Base-by-base conservation (phyloP, 129 eudicot species). In the Saposhnikovia divaricata region DNA sequence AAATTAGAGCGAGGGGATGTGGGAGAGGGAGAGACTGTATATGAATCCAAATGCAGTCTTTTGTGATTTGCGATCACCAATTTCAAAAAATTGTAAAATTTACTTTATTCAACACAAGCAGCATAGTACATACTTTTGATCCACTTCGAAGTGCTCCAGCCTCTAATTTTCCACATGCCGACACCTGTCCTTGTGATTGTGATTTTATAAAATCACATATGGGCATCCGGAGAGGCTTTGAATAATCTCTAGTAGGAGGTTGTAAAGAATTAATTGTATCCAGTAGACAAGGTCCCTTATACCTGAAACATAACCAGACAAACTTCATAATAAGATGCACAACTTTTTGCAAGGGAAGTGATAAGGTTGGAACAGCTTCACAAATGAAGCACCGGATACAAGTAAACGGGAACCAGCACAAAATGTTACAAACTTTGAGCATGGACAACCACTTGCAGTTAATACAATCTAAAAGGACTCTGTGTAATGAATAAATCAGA, bases 61-160 rank as follows among this genome's bases (percentile, higher is more conserved):
- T 3, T 5, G 23, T 51, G 9, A 51, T 51, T 51, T 18, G 55
- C 6, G 61, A 19, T 16, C 61, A 51, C 47, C 3, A 55, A 57
- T 23, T 28, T n/a, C 69, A 61, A 25, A 4, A 4, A 61, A 9
- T 25, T n/a, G 69, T 61, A 61, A 9, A 61, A 61, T 4, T 61
- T n/a, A 55, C 1, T 18, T 51, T 77, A 61, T 37, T 13, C 7
- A n/a, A 76, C 77, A 51, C 12, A 19, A 9, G 51, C 11, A 45
- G 72, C 14, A 53, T n/a, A 73, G 69, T 42, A 34, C 31, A 37
- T 85, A 96, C 99, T 94, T 89, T 92, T 81, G 73, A 78, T 80
- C 99, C 99, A 51, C 82, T 83, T 48, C 89, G 91, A 84, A 96
- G 89, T 66, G 99, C 99, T 48, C 99, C 99, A 44, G 88, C 81